These are phyloP conservation scores for Rhynchosporium graminicola DNA, from an alignment of 2,329 filamentous ascomycete genomes.

Conservation along the genomic window DNA sequence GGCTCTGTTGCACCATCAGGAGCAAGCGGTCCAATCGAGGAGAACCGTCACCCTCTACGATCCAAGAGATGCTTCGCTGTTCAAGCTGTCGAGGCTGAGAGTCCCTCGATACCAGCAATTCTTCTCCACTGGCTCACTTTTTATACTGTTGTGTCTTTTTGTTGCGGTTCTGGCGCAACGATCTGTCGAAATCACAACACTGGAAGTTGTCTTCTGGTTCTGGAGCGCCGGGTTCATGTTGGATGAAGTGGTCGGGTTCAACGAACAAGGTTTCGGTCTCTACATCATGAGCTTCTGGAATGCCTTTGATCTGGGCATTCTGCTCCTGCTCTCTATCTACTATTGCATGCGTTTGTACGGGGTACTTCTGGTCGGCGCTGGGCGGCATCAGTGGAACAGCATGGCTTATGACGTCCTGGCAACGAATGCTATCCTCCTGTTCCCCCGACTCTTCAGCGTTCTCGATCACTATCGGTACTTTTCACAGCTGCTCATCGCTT, in stretches of 20 bases:
- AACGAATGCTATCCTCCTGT: slow-evolving; percentile 83
- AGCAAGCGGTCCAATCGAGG: slow-evolving; percentile 22
- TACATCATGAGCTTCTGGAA: slow-evolving; percentile 99
- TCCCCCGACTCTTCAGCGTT: slow-evolving; percentile 89
- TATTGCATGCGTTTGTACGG: slow-evolving; percentile 89
- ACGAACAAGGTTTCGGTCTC: slow-evolving; percentile 91
- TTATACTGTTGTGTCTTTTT: slow-evolving; percentile 81
- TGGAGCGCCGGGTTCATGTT: slow-evolving; percentile 98
- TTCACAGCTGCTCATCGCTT: slow-evolving; percentile 89
- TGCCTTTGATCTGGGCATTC: slow-evolving; percentile 87
- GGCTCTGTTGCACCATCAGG: slow-evolving; percentile 18
- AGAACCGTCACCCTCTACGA: slow-evolving; percentile 85
- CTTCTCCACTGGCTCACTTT: slow-evolving; percentile 84
- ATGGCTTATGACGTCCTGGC: slow-evolving; percentile 94
- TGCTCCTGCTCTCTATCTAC: slow-evolving; percentile 83
- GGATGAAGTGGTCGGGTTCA: slow-evolving; percentile 93
- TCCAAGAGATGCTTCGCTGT: slow-evolving; percentile 82
- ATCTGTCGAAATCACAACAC: slow-evolving; percentile 75
- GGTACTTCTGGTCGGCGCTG: slow-evolving; percentile 75
- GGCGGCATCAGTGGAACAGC: slow-evolving; percentile 69
- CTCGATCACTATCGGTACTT: slow-evolving; percentile 96
- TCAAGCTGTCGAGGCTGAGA: slow-evolving; percentile 87
- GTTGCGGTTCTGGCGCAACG: slow-evolving; percentile 76
- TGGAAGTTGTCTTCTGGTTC: slow-evolving; percentile 94
- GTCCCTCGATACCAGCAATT: slow-evolving; percentile 92